phyloP scores from a whole-genome alignment of 75 land plant species.

The Sequoiadendron giganteum region DNA sequence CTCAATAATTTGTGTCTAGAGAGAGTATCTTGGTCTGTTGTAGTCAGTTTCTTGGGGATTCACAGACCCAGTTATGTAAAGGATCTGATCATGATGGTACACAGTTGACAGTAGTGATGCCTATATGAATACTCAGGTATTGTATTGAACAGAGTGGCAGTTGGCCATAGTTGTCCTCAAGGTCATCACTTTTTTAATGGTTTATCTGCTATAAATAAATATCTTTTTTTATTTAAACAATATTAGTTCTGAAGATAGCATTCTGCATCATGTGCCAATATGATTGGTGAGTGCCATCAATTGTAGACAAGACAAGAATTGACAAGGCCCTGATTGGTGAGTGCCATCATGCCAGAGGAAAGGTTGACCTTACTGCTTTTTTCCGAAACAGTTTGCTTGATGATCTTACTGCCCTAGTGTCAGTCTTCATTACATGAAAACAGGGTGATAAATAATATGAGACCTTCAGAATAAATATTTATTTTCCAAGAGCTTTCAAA shows the following conservation, averaged over 20 bases:
- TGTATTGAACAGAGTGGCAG: not conserved
- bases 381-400: not conserved
- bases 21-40: not conserved
- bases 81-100: not conserved
- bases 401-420: not conserved
- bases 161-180: not conserved
- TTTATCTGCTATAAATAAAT: not conserved
- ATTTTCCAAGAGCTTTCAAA: not conserved
- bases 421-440: not conserved
- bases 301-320: not conserved
- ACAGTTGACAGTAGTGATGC: not conserved
- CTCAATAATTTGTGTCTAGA: not conserved
- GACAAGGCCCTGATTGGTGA: not conserved
- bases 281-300: not conserved
- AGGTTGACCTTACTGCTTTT: not conserved
- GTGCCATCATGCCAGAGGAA: not conserved
- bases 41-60: not conserved
- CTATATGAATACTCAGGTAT: not conserved
- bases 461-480: not conserved
- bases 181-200: not conserved
- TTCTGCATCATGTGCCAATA: not conserved
- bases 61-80: not conserved
- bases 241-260: not conserved
- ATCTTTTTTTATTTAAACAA: not conserved
- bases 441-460: not conserved